phyloP scores from a whole-genome alignment of 306 rosid species.

The Acacia crassicarpa region DNA sequence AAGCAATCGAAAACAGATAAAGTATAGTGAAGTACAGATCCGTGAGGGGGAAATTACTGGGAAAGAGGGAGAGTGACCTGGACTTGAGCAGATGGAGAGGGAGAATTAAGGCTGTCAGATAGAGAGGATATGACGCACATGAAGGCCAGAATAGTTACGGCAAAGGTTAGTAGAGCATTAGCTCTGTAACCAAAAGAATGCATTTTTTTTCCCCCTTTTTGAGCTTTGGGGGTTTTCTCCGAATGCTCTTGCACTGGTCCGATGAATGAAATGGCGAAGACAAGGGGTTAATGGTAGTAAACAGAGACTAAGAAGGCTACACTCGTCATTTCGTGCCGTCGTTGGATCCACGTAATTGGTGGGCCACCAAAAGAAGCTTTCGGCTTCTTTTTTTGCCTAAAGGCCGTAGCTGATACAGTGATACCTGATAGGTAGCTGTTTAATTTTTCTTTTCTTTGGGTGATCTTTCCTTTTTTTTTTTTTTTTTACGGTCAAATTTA shows the following conservation, averaged over 20 bases:
- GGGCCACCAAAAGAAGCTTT: too few relatives aligned
- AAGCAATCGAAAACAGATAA: background rate
- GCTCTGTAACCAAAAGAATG: slow-evolving; percentile 89
- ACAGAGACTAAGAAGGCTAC: background rate
- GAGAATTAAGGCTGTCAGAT: slow-evolving; percentile 69
- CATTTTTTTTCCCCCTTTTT: slow-evolving; percentile 36
- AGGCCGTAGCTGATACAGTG: too few relatives aligned
- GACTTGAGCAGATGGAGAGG: slow-evolving; percentile 69
- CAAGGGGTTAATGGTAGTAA: background rate
- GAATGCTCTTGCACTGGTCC: background rate
- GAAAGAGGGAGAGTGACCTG: slow-evolving; percentile 49
- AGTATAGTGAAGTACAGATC: slow-evolving; percentile 31
- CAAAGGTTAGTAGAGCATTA: slow-evolving; percentile 78
- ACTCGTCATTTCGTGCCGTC: background rate
- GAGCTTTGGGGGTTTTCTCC: background rate
- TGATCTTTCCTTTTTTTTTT: too few relatives aligned
- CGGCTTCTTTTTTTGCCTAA: too few relatives aligned
- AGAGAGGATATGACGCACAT: slow-evolving; percentile 79
- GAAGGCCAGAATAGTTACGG: slow-evolving; percentile 79
- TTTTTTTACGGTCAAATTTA: too few relatives aligned
- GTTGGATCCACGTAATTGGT: background rate
- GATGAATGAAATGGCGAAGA: background rate
- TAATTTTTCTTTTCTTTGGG: too few relatives aligned
- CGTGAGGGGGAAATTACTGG: background rate
- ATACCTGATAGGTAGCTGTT: too few relatives aligned